Conservation (phyloP, 306 rosid species). For the Quercus agrifolia region DNA sequence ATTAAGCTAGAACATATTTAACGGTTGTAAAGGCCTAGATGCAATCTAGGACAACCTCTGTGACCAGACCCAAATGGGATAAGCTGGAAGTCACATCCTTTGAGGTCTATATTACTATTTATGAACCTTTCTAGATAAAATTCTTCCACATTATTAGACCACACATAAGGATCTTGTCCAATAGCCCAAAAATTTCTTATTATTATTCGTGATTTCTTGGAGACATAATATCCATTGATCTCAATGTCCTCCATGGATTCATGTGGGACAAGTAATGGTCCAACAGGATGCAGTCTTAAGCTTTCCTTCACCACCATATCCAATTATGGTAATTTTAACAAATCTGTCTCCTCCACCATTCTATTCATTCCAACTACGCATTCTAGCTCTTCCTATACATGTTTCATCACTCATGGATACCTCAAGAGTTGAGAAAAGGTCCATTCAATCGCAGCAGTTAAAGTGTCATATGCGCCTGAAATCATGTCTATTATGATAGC, state of each 20-base stretch:
- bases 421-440: constrained; percentile 37
- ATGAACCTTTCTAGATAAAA: constrained; percentile 46
- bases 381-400: constrained; percentile 38
- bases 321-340: constrained; percentile 27
- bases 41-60: constrained; percentile 38
- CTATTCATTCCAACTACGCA: constrained; percentile 24
- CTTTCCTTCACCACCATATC: constrained; percentile 44
- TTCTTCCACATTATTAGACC: constrained; percentile 33
- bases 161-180: constrained; percentile 29
- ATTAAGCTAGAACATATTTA: constrained; percentile 28
- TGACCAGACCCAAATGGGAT: constrained; percentile 48
- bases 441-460: constrained; percentile 20
- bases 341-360: constrained; percentile 34
- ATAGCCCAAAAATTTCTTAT: constrained; percentile 33
- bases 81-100: constrained; percentile 29
- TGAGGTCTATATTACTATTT: constrained; percentile 7
- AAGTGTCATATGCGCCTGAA: constrained; percentile 6
- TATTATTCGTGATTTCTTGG: constrained; percentile 24
- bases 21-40: constrained; percentile 27
- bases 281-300: constrained; percentile 33
- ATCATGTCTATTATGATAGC: constrained; percentile 34
- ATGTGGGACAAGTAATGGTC: constrained; percentile 33
- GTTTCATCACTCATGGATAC: constrained; percentile 37
- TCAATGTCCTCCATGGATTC: constrained; percentile 22
- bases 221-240: constrained; percentile 33